Base-by-base conservation (phyloP, 1,284 basidiomycete species). In the Crepidotus sp. region DNA sequence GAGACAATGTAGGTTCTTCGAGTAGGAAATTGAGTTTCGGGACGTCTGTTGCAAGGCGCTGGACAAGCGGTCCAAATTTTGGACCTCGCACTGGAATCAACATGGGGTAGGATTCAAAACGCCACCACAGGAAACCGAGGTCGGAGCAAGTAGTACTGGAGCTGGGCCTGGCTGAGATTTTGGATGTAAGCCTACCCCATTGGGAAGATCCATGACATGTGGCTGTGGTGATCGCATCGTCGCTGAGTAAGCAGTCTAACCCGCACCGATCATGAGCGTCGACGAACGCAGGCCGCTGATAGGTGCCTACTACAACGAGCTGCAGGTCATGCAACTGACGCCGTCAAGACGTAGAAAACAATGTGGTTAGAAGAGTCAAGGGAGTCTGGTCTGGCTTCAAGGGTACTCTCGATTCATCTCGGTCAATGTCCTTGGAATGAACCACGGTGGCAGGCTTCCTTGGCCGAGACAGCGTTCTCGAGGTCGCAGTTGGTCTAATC, bases 401-500 rank as follows among this genome's bases (percentile, higher is more conserved):
- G 29, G 45, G 45, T 46, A 19, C 7, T 7, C 18, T 35, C 13
- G 6, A 6, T 15, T 4, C 10, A 2, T 3, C 11, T 18, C 3
- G 9, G 1, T 17, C 11, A 7, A 25, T 18, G 7, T 13, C 26
- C n/a, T 3, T 11, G 13, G 17, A 13, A 14, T 36, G 13, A 34
- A 17, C 14, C 24, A 4, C 34, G 11, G 26, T 10, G 26, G 3
- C 14, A 47, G 45, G 40, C 9, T 33, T 42, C 18, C 29, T 51
- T 18, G 50, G 50, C 2, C 40, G 50, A 3, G 66, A 67, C 36
- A 66, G 62, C 46, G 64, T 68, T 9, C 54, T 68, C 2, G 64
- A 68, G 47, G 64, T 68, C 32, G 64, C 65, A 6, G 57, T 66
- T 26, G 65, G 65, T 59, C 50, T 68, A 6, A 66, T 67, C 10